A percentile compares a stretch with the other conserved stretches of the same genome.
Conservation (phyloP, 768 basidiomycete species). For the Termitomyces sp. region DNA sequence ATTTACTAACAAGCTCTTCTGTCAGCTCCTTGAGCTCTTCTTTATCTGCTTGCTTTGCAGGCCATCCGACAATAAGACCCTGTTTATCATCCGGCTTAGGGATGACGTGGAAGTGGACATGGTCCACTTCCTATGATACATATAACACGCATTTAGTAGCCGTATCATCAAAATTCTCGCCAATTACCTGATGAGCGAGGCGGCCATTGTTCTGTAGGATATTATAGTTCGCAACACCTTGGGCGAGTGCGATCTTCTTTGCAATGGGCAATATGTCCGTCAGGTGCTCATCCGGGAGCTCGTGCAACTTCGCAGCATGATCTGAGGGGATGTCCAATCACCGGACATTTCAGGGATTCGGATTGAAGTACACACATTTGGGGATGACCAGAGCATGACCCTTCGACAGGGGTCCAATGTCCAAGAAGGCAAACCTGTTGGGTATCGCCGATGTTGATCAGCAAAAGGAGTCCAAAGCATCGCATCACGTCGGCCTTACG, state of each 20-base stretch:
- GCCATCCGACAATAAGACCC: slow-evolving; percentile 85
- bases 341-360: neutral
- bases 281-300: slow-evolving; percentile 84
- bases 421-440: slow-evolving; percentile 80
- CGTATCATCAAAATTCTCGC: neutral
- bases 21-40: slow-evolving; percentile 57
- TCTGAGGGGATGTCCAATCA: slow-evolving; percentile 36
- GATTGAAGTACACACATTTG: slow-evolving; percentile 55
- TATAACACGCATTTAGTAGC: neutral
- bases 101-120: slow-evolving; percentile 93
- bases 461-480: neutral
- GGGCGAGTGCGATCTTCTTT: slow-evolving; percentile 82
- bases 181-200: slow-evolving; percentile 49
- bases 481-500: slow-evolving; percentile 37
- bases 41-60: slow-evolving; percentile 48
- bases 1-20: slow-evolving; percentile 55
- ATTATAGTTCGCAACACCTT: slow-evolving; percentile 78
- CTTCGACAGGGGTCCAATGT: slow-evolving; percentile 84
- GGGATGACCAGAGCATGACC: slow-evolving; percentile 93
- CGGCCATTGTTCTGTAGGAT: slow-evolving; percentile 65
- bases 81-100: slow-evolving; percentile 75
- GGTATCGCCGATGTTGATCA: neutral
- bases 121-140: slow-evolving; percentile 56
- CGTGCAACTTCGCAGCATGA: slow-evolving; percentile 81
- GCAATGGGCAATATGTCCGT: slow-evolving; percentile 71